Percentiles rank a stretch among this genome's conserved stretches.
These are phyloP conservation scores for Penicillium mononematosum DNA, from an alignment of 495 filamentous ascomycete species.

Conservation along the genomic window DNA sequence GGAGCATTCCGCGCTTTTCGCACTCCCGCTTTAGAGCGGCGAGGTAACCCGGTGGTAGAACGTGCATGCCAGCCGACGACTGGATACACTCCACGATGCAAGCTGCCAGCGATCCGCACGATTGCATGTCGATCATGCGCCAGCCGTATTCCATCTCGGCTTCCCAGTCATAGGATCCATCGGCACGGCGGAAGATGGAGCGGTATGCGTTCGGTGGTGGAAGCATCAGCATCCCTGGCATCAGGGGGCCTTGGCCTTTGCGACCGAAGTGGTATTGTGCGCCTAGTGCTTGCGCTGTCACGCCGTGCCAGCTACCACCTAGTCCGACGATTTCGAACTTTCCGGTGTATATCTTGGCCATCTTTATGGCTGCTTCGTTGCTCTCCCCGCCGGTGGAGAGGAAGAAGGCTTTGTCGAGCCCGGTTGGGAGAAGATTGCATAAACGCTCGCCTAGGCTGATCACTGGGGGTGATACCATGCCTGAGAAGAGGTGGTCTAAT, in stretches of 20 bases:
- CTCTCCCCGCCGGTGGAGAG: conserved; percentile 49
- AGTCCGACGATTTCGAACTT: conserved; percentile 54
- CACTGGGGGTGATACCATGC: conserved; percentile 51
- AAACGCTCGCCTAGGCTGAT: conserved; percentile 41
- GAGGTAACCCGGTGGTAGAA: conserved; percentile 47
- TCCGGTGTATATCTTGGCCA: conserved; percentile 54
- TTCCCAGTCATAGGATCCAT: conserved; percentile 58
- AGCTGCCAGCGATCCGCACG: conserved; percentile 54
- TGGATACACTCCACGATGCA: conserved; percentile 55
- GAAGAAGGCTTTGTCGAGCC: conserved; percentile 50
- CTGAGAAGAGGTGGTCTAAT: conserved; percentile 51
- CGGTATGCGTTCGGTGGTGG: conserved; percentile 56
- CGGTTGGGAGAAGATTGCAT: conserved; percentile 36
- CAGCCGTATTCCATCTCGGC: conserved; percentile 55
- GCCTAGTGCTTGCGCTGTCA: conserved; percentile 38
- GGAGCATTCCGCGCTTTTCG: conserved; percentile 48
- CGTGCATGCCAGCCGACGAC: conserved; percentile 50
- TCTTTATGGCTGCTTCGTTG: conserved; percentile 50
- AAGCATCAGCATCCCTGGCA: conserved; percentile 44
- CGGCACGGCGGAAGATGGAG: conserved; percentile 46
- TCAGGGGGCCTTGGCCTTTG: conserved; percentile 33
- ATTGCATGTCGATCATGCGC: conserved; percentile 49
- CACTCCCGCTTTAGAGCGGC: conserved; percentile 46
- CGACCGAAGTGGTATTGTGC: conserved; percentile 45
- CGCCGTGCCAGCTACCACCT: conserved; percentile 48